Evolutionary conservation across 441 rosid genomes (phyloP).

Genomic region (Francoa sonchifolia): DNA sequence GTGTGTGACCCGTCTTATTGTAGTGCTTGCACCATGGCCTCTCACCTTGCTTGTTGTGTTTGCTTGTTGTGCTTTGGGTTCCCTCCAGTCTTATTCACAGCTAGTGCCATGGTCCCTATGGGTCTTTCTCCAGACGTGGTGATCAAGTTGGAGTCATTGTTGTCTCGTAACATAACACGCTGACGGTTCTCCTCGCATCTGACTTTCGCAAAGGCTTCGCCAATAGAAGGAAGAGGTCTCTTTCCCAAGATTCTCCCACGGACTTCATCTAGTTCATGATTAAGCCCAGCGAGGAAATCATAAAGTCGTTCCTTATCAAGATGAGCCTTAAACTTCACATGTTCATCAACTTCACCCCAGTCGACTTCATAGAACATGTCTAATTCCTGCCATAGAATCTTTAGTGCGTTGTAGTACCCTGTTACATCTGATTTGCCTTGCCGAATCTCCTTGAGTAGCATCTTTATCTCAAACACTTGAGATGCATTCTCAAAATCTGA

Average conservation of each 20-base stretch:
- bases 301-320: conserved; percentile 1
- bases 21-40: not conserved
- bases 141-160: not conserved
- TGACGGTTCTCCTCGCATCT: not conserved
- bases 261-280: not conserved
- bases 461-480: not conserved
- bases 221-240: not conserved
- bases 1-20: not conserved
- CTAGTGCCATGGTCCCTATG: not conserved
- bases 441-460: not conserved
- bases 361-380: not conserved
- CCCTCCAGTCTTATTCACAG: not conserved
- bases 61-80: too few species aligned
- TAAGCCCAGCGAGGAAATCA: not conserved
- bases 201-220: not conserved
- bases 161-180: not conserved
- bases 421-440: not conserved
- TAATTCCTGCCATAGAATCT: not conserved
- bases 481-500: not conserved
- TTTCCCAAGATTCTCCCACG: not conserved
- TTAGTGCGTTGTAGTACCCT: not conserved
- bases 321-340: not conserved
- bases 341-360: not conserved
- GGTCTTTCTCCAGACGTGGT: not conserved
- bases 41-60: not conserved